These are phyloP conservation scores for Betula pendula DNA, from an alignment of 306 rosid species.

Conservation along the genomic window DNA sequence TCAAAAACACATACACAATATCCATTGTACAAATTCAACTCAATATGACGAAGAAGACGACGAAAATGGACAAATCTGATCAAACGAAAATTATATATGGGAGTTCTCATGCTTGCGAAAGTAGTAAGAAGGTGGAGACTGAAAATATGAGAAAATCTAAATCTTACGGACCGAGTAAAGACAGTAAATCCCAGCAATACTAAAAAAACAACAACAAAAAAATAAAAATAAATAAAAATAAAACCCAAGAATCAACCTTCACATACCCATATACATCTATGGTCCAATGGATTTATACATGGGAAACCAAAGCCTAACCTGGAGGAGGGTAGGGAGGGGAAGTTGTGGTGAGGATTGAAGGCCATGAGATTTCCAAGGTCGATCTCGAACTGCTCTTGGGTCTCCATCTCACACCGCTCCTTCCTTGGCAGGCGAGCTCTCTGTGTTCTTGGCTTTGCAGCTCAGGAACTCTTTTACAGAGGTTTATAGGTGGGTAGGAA, in stretches of 20 bases:
- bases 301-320: constrained; percentile 27
- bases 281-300: too few species aligned
- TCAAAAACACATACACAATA: background rate
- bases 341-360: constrained; percentile 47
- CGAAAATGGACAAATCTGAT: too few species aligned
- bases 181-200: too few species aligned
- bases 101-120: too few species aligned
- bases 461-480: background rate
- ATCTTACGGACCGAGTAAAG: too few species aligned
- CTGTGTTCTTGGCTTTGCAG: background rate
- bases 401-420: constrained; percentile 35
- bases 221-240: background rate
- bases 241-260: background rate
- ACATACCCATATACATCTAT: background rate
- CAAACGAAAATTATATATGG: too few species aligned
- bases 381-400: constrained; percentile 35
- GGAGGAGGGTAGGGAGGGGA: constrained; percentile 48
- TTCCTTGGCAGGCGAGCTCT: background rate
- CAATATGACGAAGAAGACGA: too few species aligned
- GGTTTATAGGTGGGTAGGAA: too few species aligned
- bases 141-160: too few species aligned
- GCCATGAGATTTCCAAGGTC: constrained; percentile 83
- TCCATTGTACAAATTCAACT: too few species aligned
- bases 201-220: too few species aligned
- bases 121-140: too few species aligned